These are phyloP conservation scores for Phytophthora pini DNA, from an alignment of 352 stramenopile genomes.

Conservation along the genomic window DNA sequence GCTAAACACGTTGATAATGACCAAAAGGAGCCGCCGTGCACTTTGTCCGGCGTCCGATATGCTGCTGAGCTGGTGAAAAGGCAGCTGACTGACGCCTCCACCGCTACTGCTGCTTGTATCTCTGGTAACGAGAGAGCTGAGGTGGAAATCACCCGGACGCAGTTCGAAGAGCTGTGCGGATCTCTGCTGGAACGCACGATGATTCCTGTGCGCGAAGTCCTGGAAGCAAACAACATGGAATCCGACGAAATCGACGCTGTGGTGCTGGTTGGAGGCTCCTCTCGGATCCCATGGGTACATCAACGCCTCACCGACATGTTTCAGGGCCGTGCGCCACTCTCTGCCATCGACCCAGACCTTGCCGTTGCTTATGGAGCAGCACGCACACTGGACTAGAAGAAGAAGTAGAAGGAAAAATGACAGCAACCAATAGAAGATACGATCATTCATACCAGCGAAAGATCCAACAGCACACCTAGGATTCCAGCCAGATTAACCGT, in stretches of 20 bases:
- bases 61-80: conserved; percentile 67
- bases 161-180: conserved; percentile 57
- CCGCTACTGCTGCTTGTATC: conserved; percentile 45
- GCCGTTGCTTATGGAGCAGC: conserved; percentile 72
- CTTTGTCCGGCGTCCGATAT: conserved; percentile 55
- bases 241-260: conserved; percentile 60
- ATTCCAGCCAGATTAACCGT: neutral
- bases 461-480: neutral
- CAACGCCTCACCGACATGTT: conserved; percentile 55
- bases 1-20: conserved; percentile 27
- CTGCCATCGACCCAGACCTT: conserved; percentile 71
- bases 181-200: conserved; percentile 66
- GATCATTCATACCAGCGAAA: conserved; percentile 7
- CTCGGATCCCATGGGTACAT: conserved; percentile 66
- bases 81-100: conserved; percentile 38
- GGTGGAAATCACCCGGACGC: conserved; percentile 44
- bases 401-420: neutral
- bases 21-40: conserved; percentile 53
- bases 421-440: conserved; percentile 21
- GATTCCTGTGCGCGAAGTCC: conserved; percentile 54
- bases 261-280: conserved; percentile 64
- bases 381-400: conserved; percentile 54
- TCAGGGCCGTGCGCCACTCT: conserved; percentile 47
- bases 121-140: conserved; percentile 27
- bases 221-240: conserved; percentile 66